A percentile compares a stretch with the other conserved stretches of the same genome.
Conservation (phyloP, 305 asterid genomes). For the Solanum aculeatissimum region DNA sequence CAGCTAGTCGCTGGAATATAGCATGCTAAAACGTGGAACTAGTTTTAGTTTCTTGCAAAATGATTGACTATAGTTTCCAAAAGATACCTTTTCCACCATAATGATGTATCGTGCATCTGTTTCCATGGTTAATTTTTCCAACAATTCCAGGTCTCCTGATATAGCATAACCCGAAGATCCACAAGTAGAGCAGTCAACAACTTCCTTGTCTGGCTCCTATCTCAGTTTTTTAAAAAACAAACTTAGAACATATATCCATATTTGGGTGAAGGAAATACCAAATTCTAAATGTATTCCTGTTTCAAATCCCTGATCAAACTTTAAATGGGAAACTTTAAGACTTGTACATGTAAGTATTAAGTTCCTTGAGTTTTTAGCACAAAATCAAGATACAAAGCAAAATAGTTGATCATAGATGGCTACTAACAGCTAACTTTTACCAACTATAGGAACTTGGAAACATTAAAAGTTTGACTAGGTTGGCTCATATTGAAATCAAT, state of each 20-base stretch:
- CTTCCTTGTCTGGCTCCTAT: slow-evolving; percentile 70
- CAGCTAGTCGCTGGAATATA: slow-evolving; percentile 82
- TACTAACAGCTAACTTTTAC: neutral
- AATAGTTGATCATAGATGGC: neutral
- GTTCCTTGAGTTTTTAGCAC: neutral
- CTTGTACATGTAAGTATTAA: neutral
- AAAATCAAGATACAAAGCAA: neutral
- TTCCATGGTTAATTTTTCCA: slow-evolving; percentile 49
- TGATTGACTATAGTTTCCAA: neutral
- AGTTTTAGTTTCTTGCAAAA: slow-evolving; percentile 8
- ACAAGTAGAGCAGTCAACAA: slow-evolving; percentile 62
- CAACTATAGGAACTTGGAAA: neutral
- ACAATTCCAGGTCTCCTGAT: slow-evolving; percentile 69
- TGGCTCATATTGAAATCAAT: neutral
- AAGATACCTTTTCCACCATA: slow-evolving; percentile 77
- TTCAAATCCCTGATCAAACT: neutral
- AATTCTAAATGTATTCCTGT: neutral
- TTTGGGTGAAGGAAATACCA: neutral
- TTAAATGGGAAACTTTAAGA: neutral
- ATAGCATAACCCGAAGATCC: slow-evolving; percentile 90
- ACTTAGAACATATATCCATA: neutral
- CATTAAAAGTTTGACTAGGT: neutral
- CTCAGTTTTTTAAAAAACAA: slow-evolving; percentile 2
- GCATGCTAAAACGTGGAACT: slow-evolving; percentile 59
- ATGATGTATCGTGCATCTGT: slow-evolving; percentile 85